These are phyloP conservation scores for Miscanthus lutarioriparius DNA, from an alignment of 176 grass and related monocot genomes.

Conservation along the genomic window DNA sequence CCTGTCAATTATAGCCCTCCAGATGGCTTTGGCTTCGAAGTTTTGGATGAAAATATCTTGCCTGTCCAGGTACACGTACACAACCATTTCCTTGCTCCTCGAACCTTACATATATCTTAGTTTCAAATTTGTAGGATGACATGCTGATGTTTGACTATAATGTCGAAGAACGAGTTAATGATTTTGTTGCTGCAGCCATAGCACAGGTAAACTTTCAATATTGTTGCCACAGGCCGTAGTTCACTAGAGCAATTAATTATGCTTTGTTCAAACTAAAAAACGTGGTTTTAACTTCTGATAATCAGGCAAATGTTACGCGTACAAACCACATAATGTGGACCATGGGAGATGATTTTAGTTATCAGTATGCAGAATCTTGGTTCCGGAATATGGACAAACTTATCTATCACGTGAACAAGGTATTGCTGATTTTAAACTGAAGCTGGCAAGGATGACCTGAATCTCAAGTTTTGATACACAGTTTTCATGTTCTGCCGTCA, in stretches of 20 bases:
- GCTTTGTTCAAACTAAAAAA: conserved; percentile 34
- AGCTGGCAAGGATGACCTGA: not conserved
- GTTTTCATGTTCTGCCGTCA: not conserved
- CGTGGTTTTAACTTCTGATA: conserved; percentile 22
- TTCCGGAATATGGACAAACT: conserved; percentile 94
- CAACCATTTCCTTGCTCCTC: not conserved
- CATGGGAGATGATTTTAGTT: conserved; percentile 93
- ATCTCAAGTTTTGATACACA: not conserved
- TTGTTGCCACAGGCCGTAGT: not conserved
- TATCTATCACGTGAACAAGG: conserved; percentile 91
- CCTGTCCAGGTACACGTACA: conserved; percentile 71
- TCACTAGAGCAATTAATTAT: conserved; percentile 14
- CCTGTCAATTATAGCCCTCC: conserved; percentile 92
- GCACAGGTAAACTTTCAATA: conserved; percentile 54
- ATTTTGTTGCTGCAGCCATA: conserved; percentile 80
- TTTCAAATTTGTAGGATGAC: conserved; percentile 69
- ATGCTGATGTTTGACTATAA: conserved; percentile 71
- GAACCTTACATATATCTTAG: conserved; percentile 23
- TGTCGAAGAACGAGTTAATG: conserved; percentile 74
- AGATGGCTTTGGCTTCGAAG: conserved; percentile 76
- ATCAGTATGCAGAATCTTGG: conserved; percentile 92
- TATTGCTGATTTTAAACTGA: conserved; percentile 32
- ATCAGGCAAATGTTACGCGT: conserved; percentile 81
- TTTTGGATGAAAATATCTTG: conserved; percentile 44
- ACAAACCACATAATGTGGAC: conserved; percentile 98